Conservation (phyloP, 495 filamentous ascomycete species). For the Trichoderma virens region DNA sequence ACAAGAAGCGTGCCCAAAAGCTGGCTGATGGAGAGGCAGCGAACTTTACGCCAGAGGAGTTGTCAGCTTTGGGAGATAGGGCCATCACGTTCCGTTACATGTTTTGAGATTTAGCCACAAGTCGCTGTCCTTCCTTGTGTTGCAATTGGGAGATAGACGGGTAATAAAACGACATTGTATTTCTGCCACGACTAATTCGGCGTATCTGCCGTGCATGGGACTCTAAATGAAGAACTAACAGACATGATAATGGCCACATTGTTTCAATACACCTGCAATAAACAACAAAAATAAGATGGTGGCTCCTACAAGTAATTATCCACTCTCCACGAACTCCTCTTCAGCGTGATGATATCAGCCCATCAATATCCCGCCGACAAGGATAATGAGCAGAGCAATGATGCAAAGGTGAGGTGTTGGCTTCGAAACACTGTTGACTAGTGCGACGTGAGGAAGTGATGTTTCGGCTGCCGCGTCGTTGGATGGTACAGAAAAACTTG, state of each 20-base stretch:
- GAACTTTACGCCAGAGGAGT: slow-evolving; percentile 41
- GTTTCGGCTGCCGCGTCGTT: neutral
- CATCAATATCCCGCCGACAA: neutral
- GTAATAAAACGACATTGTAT: neutral
- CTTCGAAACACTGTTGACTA: neutral
- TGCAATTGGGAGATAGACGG: too few relatives aligned
- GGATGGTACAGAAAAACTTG: neutral
- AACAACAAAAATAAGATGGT: neutral
- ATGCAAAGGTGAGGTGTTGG: neutral
- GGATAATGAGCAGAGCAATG: neutral
- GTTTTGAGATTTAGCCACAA: slow-evolving; percentile 13
- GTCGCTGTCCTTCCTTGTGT: neutral
- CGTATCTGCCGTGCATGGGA: neutral
- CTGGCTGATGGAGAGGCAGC: slow-evolving; percentile 37
- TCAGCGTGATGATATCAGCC: neutral
- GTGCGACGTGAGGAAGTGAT: neutral
- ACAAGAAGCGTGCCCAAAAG: slow-evolving; percentile 45
- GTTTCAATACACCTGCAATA: neutral
- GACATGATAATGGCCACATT: neutral
- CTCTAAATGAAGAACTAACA: neutral
- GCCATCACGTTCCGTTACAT: slow-evolving; percentile 60
- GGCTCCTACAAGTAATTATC: neutral
- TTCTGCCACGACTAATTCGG: neutral
- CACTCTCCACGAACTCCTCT: neutral
- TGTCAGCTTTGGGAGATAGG: slow-evolving; percentile 54